Evolutionary conservation across 345 rosid species (phyloP), one percentile per base, ranked within the genome.

Genomic region (Mangifera indica): DNA sequence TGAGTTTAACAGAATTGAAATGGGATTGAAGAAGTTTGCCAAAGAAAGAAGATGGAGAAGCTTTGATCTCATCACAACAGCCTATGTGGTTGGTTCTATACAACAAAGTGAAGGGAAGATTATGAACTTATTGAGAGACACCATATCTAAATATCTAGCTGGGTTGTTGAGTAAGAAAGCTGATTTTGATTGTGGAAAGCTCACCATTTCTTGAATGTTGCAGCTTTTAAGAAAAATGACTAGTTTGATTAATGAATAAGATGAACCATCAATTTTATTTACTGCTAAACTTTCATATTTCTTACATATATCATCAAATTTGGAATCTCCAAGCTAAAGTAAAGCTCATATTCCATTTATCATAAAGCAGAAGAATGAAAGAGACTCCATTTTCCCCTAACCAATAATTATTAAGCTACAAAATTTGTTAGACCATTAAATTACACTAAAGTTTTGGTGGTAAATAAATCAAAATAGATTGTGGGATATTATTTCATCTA

Each of bases 11-110:
- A 67, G 81, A 75, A 80, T 86, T 44, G 83, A 80, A 65, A 49
- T 71, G 49, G 84, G 82, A 11, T 70, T 88, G 84, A 75, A 79
- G 3, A 84, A 80, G 45, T 83, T 80, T 42, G 85, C 84, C 37
- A 34, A 74, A 34, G 83, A 80, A 68, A 85, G 93, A 78, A 87
- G 84, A 81, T 87, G 93, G 93, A 85, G 93, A 80, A 83, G 88
- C 76, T 51, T 87, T 64, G 88, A 83, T 68, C 84, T 89, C 13
- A 83, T 89, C 54, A 75, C 71, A 1, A 82, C 86, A 13, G 66
- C 87, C 45, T 84, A 80, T 73, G 4, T 77, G 37, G 85, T 85
- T 69, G 91, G 93, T 13, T 77, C 10, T n/a, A 71, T 89, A 20
- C 89, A 84, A 68, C 81, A 85, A 75, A 69, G 85, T 77, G 64